Percentiles rank a stretch among this genome's conserved stretches.
Evolutionary conservation across 257 asterid species (phyloP).

Genomic region (Capsicum baccatum): DNA sequence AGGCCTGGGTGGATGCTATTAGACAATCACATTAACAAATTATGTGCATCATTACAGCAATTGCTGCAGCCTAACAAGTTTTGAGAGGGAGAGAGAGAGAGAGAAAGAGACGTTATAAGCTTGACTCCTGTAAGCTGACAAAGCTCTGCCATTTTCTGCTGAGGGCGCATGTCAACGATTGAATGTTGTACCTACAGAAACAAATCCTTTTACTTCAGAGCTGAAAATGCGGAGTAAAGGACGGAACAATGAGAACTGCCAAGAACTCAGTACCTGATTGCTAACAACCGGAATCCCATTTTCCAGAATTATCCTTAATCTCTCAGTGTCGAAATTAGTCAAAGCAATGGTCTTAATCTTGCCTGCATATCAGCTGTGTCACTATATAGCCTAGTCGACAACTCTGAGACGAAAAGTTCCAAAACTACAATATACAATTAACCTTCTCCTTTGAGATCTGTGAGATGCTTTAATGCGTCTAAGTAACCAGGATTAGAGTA

Average conservation of each 20-base stretch:
- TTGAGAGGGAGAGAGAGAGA: slow-evolving; percentile 39
- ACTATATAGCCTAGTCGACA: slow-evolving; percentile 40
- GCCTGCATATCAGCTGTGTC: slow-evolving; percentile 62
- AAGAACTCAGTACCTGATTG: slow-evolving; percentile 63
- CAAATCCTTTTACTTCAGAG: slow-evolving; percentile 21
- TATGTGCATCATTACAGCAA: neutral
- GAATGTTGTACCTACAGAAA: slow-evolving; percentile 93
- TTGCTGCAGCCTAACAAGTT: slow-evolving; percentile 1
- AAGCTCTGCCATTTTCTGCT: slow-evolving; percentile 95
- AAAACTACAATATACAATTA: slow-evolving; percentile 32
- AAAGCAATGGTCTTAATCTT: slow-evolving; percentile 95
- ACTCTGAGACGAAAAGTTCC: slow-evolving; percentile 29
- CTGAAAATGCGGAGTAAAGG: neutral
- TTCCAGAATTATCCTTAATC: slow-evolving; percentile 81
- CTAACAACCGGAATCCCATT: slow-evolving; percentile 94
- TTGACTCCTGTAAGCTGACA: slow-evolving; percentile 86
- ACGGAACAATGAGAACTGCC: neutral
- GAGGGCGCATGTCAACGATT: slow-evolving; percentile 98
- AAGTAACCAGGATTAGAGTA: slow-evolving; percentile 89
- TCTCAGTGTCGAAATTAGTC: slow-evolving; percentile 93
- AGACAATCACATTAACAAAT: neutral
- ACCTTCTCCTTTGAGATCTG: slow-evolving; percentile 97
- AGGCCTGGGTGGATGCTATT: neutral
- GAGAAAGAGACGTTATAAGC: slow-evolving; percentile 89
- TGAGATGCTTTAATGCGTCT: slow-evolving; percentile 96